Percentiles rank a stretch among this genome's conserved stretches.
These are phyloP conservation scores for Fusarium napiforme DNA, from an alignment of 2,329 filamentous ascomycete genomes.

Conservation along the genomic window DNA sequence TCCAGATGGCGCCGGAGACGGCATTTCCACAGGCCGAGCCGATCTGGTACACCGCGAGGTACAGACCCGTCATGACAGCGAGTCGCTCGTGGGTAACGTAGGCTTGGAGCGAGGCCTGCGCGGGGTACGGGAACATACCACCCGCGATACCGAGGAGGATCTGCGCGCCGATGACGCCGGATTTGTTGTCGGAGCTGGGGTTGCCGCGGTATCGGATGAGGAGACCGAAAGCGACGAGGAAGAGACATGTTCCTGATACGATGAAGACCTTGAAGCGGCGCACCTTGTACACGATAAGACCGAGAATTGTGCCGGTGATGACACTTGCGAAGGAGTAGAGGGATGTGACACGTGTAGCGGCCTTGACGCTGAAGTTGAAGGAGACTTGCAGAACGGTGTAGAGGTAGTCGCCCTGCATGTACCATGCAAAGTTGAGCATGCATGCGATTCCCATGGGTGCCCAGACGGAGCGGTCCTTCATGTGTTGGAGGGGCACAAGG, in stretches of 20 bases:
- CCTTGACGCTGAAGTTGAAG: slow-evolving; percentile 67
- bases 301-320: slow-evolving; percentile 66
- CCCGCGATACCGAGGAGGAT: slow-evolving; percentile 71
- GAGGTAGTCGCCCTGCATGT: slow-evolving; percentile 72
- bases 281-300: slow-evolving; percentile 66
- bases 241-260: slow-evolving; percentile 67
- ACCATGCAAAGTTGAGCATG: slow-evolving; percentile 68
- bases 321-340: slow-evolving; percentile 69
- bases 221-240: slow-evolving; percentile 73
- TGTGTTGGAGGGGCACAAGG: slow-evolving; percentile 68
- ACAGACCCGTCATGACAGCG: slow-evolving; percentile 72
- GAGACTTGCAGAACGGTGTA: slow-evolving; percentile 71
- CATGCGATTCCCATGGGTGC: slow-evolving; percentile 68
- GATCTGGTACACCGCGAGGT: slow-evolving; percentile 71
- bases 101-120: slow-evolving; percentile 58
- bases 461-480: slow-evolving; percentile 74
- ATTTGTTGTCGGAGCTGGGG: slow-evolving; percentile 53
- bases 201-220: slow-evolving; percentile 72
- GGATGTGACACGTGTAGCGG: slow-evolving; percentile 68
- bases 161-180: slow-evolving; percentile 71
- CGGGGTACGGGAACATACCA: slow-evolving; percentile 68
- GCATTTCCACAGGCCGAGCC: slow-evolving; percentile 70
- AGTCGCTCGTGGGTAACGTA: slow-evolving; percentile 62
- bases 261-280: slow-evolving; percentile 73
- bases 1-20: slow-evolving; percentile 72